Conservation (phyloP, 495 filamentous ascomycete species). For the Hyaloscypha finlandica region DNA sequence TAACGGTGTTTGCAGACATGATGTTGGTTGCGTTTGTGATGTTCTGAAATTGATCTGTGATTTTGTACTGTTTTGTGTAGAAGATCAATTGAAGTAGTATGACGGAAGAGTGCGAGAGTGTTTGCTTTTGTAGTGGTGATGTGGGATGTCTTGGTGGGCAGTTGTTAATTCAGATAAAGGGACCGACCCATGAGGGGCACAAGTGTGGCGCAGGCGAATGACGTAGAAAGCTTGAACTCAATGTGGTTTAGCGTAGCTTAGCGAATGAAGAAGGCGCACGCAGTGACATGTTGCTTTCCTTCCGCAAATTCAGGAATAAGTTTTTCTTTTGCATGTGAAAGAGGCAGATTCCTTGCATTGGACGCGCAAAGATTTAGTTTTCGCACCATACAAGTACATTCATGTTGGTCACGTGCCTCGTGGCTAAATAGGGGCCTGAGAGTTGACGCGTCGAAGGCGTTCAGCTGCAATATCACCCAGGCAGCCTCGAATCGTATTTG, state of each 20-base stretch:
- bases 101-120: not conserved
- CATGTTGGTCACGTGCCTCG: not conserved
- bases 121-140: not conserved
- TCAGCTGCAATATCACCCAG: not conserved
- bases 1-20: conserved; percentile 48
- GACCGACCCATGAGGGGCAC: not conserved
- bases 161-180: not conserved
- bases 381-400: not conserved
- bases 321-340: conserved; percentile 7
- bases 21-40: conserved; percentile 17
- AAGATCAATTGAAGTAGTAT: not conserved
- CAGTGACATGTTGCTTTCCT: not conserved
- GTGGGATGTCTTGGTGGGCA: not conserved
- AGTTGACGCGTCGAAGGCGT: not conserved
- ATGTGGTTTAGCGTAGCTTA: not conserved
- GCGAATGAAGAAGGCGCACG: not conserved
- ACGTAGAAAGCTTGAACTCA: not conserved
- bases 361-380: not conserved
- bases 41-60: not conserved
- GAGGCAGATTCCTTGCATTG: not conserved
- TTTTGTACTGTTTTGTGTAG: not conserved
- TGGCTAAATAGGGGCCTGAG: not conserved
- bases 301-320: not conserved
- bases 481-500: not conserved
- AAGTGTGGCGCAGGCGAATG: not conserved